These are phyloP conservation scores for Fusarium sp. DNA, from an alignment of 2,329 filamentous ascomycete species.

Conservation along the genomic window DNA sequence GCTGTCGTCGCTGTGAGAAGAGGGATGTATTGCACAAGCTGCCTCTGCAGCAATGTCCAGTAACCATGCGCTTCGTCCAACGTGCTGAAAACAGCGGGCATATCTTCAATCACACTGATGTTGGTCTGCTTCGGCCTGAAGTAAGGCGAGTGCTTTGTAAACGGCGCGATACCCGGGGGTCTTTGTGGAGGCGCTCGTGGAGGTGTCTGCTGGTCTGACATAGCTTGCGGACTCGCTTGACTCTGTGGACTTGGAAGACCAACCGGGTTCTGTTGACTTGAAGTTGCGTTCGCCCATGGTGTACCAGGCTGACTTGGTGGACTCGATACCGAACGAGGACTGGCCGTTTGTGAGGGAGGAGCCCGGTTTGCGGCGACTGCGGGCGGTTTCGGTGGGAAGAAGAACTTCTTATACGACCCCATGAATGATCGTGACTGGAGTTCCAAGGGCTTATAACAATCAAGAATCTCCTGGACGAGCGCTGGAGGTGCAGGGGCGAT, in stretches of 20 bases:
- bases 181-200: conserved; percentile 36
- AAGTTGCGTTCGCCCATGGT: conserved; percentile 31
- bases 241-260: conserved; percentile 51
- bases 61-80: conserved; percentile 52
- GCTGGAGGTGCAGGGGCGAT: conserved; percentile 52
- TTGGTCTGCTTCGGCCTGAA: conserved; percentile 47
- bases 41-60: conserved; percentile 52
- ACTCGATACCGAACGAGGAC: conserved; percentile 22
- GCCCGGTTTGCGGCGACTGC: conserved; percentile 1
- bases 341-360: conserved; percentile 9
- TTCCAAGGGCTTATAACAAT: conserved; percentile 53
- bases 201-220: conserved; percentile 31
- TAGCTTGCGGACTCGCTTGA: conserved; percentile 44
- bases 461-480: conserved; percentile 52
- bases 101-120: conserved; percentile 47
- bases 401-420: conserved; percentile 51
- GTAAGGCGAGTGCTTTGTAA: conserved; percentile 52
- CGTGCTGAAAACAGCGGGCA: conserved; percentile 47
- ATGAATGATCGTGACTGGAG: conserved; percentile 53
- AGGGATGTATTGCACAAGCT: conserved; percentile 52
- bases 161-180: conserved; percentile 49
- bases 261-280: conserved; percentile 10
- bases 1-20: conserved; percentile 48
- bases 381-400: conserved; percentile 43
- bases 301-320: conserved; percentile 45